phyloP scores from a whole-genome alignment of 257 asterid genomes.

The Coffea canephora region DNA sequence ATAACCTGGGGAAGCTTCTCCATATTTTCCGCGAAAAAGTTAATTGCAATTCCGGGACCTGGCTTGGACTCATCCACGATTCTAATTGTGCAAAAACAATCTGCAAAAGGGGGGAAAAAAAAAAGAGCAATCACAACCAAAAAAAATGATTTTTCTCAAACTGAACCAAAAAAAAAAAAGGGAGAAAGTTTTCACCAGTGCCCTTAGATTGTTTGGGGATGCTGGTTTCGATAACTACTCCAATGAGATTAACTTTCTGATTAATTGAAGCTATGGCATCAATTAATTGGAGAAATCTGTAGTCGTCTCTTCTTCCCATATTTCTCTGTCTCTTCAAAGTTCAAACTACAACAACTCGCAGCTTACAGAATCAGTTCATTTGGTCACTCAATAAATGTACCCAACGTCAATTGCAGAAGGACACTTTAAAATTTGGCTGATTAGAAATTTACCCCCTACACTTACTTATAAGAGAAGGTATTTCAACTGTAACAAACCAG shows the following conservation, averaged over 20 bases:
- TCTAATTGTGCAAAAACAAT: conserved; percentile 48
- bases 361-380: no score
- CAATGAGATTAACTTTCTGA: conserved; percentile 66
- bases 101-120: conserved; percentile 30
- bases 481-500: no score
- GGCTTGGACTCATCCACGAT: conserved; percentile 62
- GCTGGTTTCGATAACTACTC: conserved; percentile 47
- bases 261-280: conserved; percentile 55
- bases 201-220: conserved; percentile 55
- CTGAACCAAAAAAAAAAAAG: background rate
- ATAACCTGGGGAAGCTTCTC: conserved; percentile 57
- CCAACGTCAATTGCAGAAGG: no score
- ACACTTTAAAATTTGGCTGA: no score
- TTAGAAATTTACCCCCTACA: no score
- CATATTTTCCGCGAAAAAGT: conserved; percentile 55
- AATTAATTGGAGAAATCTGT: conserved; percentile 43
- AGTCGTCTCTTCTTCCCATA: conserved; percentile 46
- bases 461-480: no score
- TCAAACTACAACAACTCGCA: no score
- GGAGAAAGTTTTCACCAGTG: conserved; percentile 41
- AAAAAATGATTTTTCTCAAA: background rate
- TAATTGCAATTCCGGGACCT: conserved; percentile 39
- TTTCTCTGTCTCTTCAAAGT: background rate
- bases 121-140: background rate
- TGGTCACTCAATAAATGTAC: no score